Percentiles rank a stretch among this genome's conserved stretches.
These are phyloP conservation scores for Lachancea nothofagi DNA, from an alignment of 805 yeast genomes.

Conservation along the genomic window DNA sequence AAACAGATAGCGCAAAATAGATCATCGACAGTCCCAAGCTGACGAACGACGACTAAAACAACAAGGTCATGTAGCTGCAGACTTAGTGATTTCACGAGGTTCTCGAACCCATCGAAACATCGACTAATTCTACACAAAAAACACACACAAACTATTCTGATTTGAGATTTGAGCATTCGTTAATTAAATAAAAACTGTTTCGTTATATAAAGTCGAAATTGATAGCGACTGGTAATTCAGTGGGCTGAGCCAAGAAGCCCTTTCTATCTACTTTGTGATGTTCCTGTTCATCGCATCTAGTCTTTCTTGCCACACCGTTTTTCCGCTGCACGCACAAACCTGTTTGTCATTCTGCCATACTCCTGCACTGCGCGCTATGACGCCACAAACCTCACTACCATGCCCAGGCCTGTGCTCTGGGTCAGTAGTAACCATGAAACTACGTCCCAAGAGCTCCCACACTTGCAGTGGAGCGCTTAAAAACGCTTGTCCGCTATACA, in stretches of 20 bases:
- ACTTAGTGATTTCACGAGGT: too few relatives aligned
- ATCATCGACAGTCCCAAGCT: neutral
- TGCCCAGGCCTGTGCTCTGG: slow-evolving; percentile 19
- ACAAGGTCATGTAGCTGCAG: slow-evolving; percentile 6
- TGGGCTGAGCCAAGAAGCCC: too few relatives aligned
- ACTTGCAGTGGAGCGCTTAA: slow-evolving; percentile 43
- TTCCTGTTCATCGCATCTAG: slow-evolving; percentile 52
- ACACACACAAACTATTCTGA: too few relatives aligned
- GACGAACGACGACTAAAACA: neutral
- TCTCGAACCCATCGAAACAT: too few relatives aligned
- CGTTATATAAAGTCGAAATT: too few relatives aligned
- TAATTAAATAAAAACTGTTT: neutral
- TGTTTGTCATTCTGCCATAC: slow-evolving; percentile 93
- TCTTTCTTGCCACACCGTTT: slow-evolving; percentile 94
- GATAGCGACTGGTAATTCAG: too few relatives aligned
- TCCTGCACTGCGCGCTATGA: slow-evolving; percentile 94
- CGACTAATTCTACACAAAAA: too few relatives aligned
- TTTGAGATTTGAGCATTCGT: neutral
- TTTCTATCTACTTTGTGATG: slow-evolving; percentile 14
- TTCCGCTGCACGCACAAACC: slow-evolving; percentile 92
- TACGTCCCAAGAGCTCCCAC: slow-evolving; percentile 63
- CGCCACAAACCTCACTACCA: slow-evolving; percentile 57
- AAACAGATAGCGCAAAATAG: slow-evolving; percentile 3
- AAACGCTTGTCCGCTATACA: slow-evolving; percentile 43
- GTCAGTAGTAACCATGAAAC: slow-evolving; percentile 34